Evolutionary conservation across 805 yeast species (phyloP), one percentile per base, ranked within the genome.

Genomic region (Metschnikowia anglica): DNA sequence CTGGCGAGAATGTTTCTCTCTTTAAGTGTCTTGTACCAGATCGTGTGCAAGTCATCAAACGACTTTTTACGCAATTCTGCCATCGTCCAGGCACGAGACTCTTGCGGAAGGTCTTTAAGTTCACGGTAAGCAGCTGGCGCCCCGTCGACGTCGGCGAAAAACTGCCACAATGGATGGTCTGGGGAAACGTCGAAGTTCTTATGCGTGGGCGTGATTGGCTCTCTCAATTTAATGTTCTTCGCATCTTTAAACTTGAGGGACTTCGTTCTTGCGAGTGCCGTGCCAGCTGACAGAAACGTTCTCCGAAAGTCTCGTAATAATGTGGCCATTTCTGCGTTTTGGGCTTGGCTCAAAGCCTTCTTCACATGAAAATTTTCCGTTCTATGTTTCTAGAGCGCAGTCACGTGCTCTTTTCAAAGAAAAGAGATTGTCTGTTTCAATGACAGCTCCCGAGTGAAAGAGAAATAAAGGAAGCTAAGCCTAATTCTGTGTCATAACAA

Each of bases 151-250:
- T 59, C 60, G 10, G 67, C 63, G 69, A 91, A 93, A 62, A 93
- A 93, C 55, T 86, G 90, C 96, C 97, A 93, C 50, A 93, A 73
- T 23, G 98, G 99, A 65, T 93, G 99, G 61, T 85, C 85, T 4
- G 84, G 91, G 11, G 80, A 76, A 25, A 86, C 85, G 46, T 74
- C 74, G 41, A 90, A 73, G 62, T 87, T 87, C 50, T 75, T 72
- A 41, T 77, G 82, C 2, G 93, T 77, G 12, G 99, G 98, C 11
- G 87, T 77, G 52, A 93, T 84, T 12, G 98, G 98, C 10, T 85
- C 77, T 42, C 91, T 77, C 51, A 90, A 74, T 49, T 72, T 67
- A 48, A 85, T 64, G 33, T 63, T 55, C 2, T 74, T 70, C 37
- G 58, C 46, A 41, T 49, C 51, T 9, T 45, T 49, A 36, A 59